Base-by-base conservation (phyloP, 305 asterid genomes). In the Rubia tinctorum region DNA sequence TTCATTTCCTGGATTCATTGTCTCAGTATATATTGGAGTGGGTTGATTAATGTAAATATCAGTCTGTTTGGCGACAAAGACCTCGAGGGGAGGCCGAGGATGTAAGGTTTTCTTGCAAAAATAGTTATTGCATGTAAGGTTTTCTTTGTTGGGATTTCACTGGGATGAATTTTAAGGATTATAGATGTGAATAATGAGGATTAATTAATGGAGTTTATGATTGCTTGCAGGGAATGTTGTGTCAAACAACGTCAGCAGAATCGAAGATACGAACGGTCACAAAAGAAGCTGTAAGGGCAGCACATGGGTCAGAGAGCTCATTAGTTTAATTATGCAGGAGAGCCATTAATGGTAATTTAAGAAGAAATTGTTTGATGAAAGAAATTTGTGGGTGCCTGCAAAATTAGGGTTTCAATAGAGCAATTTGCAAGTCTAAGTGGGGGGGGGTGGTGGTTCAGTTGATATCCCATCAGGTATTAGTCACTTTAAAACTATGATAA, bases 321-420 rank as follows among this genome's bases (percentile, higher is more conserved):
- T 47, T 43, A 30, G 30, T 30, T 30, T 62, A 43, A 17, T 15
- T 6, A 7, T 62, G 67, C 30, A 20, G 42, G 30, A 62, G 42
- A 62, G 39, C 42, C 34, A 22, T 60, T 5, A 25, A 23, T 25
- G 65, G 17, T 6, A 37, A 22, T 20, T 82, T 88, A n/a, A 91
- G 99, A 37, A 23, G 65, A 25, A 22, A 60, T 0, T 60, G 65
- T 2, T 20, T 23, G 65, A n/a, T n/a, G n/a, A n/a, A n/a, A n/a
- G n/a, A n/a, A n/a, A n/a, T n/a, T n/a, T n/a, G n/a, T n/a, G n/a
- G n/a, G n/a, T n/a, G n/a, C n/a, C n/a, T n/a, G n/a, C n/a, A n/a
- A n/a, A n/a, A n/a, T n/a, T n/a, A n/a, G n/a, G n/a, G n/a, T n/a
- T n/a, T n/a, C n/a, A n/a, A n/a, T n/a, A n/a, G n/a, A n/a, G n/a